These are phyloP conservation scores for Candida anglica DNA, from an alignment of 805 yeast genomes.

Conservation along the genomic window DNA sequence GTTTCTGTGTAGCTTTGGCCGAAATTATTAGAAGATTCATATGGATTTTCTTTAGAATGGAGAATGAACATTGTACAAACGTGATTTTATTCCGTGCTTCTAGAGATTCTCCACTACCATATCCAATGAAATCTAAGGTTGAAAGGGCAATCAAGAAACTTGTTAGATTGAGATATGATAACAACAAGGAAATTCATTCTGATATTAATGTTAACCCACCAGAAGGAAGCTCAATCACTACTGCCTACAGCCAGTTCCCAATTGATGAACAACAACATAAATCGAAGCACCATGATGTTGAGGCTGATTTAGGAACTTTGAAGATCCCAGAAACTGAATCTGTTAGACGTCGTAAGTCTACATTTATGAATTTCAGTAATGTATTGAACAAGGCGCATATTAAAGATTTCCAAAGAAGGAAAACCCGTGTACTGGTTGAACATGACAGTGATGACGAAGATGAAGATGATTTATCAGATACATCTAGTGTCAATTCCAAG, in stretches of 20 bases:
- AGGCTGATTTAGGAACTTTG: conserved; percentile 9
- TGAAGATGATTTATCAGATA: conserved; percentile 11
- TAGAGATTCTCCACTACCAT: conserved; percentile 83
- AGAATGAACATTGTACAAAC: conserved; percentile 92
- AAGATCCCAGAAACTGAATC: conserved; percentile 5
- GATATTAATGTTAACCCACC: neutral
- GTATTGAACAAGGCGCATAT: conserved; percentile 74
- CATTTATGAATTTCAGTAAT: conserved; percentile 44
- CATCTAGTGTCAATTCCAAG: neutral
- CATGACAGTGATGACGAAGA: conserved; percentile 35
- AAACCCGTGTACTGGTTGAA: conserved; percentile 24
- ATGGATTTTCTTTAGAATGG: conserved; percentile 92
- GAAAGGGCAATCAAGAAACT: conserved; percentile 32
- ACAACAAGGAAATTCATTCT: neutral
- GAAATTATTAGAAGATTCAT: conserved; percentile 80
- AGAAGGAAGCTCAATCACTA: neutral
- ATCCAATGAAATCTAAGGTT: conserved; percentile 40
- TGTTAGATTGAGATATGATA: conserved; percentile 27
- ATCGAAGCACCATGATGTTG: conserved; percentile 13
- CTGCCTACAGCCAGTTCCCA: conserved; percentile 9
- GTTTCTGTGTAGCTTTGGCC: conserved; percentile 78
- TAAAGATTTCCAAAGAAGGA: conserved; percentile 77
- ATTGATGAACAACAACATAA: conserved; percentile 3
- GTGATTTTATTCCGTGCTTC: conserved; percentile 83
- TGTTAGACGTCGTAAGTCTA: conserved; percentile 21